Conservation (phyloP, 2,329 filamentous ascomycete species). For the Thelonectria rubi region DNA sequence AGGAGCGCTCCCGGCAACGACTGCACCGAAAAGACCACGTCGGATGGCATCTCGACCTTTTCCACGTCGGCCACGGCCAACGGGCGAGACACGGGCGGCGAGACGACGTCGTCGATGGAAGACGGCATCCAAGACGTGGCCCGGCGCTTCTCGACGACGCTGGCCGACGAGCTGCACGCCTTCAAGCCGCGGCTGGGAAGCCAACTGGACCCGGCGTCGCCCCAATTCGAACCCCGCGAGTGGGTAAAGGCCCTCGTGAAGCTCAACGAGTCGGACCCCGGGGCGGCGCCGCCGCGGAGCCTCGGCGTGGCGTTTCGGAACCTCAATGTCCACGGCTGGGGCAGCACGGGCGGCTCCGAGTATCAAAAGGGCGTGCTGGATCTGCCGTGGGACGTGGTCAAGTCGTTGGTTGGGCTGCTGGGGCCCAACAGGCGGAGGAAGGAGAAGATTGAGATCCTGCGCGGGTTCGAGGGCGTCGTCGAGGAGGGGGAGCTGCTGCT, state of each 20-base stretch:
- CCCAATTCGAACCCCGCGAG: conserved; percentile 39
- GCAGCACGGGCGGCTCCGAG: conserved; percentile 30
- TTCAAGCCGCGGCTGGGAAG: conserved; percentile 34
- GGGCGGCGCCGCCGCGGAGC: conserved; percentile 35
- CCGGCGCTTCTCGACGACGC: conserved; percentile 29
- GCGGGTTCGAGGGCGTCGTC: conserved; percentile 43
- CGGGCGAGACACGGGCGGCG: not conserved
- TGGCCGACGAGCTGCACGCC: conserved; percentile 28
- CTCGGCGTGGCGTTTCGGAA: conserved; percentile 42
- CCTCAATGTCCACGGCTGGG: conserved; percentile 43
- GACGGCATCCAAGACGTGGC: conserved; percentile 26
- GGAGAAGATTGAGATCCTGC: conserved; percentile 41
- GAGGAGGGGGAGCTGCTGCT: conserved; percentile 44
- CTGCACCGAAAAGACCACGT: not conserved
- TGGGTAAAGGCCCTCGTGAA: conserved; percentile 42
- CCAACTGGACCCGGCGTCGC: conserved; percentile 38
- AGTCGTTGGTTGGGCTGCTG: conserved; percentile 15
- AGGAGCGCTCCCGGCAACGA: not conserved
- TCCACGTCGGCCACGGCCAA: not conserved
- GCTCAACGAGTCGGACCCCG: conserved; percentile 39
- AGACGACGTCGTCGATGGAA: not conserved
- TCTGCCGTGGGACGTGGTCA: conserved; percentile 30
- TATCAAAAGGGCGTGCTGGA: conserved; percentile 41
- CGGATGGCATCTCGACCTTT: not conserved
- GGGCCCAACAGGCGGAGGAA: conserved; percentile 9